Evolutionary conservation across 257 asterid species (phyloP), one percentile per base, ranked within the genome.

Genomic region (Solanum acaule): DNA sequence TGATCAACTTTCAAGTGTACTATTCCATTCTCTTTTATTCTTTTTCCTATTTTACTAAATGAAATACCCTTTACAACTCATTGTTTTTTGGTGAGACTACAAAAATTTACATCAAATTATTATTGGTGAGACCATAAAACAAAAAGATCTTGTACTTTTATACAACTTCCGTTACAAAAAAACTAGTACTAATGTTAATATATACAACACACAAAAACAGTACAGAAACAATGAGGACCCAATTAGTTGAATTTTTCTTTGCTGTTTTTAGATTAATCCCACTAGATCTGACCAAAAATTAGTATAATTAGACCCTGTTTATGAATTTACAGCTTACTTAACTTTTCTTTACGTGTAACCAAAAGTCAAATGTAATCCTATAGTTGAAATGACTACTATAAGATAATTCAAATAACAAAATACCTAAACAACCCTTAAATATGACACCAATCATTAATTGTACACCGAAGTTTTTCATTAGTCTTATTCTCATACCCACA

Each of bases 291-390:
- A 29, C 86, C 86, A 46, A 79, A 31, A 20, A 44, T 29, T 52
- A 46, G 27, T 10, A 49, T 6, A 49, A 72, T 77, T 42, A 79
- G 10, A 44, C 27, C 6, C 15, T 79, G 65, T 79, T 44, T 44
- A 44, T 27, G 67, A 44, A 79, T 42, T 79, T 82, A 82, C 29
- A 82, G 63, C 6, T 89, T 20, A 59, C 49, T 91, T 59, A 9
- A 90, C 79, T 85, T 88, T 89, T 91, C 86, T 59, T 72, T 7
- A 33, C 22, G 87, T 56, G 49, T 82, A 78, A 87, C 7, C 6
- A 75, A 91, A 88, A 91, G 90, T 88, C 90, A 87, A 88, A 2
- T 82, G 27, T 49, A 16, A 49, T 49, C 5, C 4, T 5, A 29
- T 1, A 18, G 70, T 82, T 81, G 18, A 46, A 27, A 81, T 81